Evolutionary conservation across 2,329 filamentous ascomycete species (phyloP).

Genomic region (Peltaster fructicola): DNA sequence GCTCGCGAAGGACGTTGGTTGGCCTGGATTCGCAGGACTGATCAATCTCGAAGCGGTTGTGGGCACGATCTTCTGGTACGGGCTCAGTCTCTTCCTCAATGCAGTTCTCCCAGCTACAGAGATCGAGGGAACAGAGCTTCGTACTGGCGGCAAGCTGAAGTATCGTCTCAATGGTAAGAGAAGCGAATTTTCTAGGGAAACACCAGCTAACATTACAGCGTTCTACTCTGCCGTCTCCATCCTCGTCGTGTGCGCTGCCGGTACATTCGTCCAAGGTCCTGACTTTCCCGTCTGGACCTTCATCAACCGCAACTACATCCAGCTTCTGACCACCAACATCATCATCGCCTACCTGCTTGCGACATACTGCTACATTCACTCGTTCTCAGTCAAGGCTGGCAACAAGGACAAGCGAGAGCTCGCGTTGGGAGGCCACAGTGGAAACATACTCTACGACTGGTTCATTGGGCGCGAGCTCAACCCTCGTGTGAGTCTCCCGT

Average conservation of each 20-base stretch:
- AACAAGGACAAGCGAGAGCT: constrained; percentile 60
- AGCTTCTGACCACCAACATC: constrained; percentile 69
- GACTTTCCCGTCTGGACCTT: constrained; percentile 83
- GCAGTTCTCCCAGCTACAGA: constrained; percentile 58
- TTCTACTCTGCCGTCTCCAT: constrained; percentile 29
- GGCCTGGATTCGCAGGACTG: constrained; percentile 59
- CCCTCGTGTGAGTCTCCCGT: constrained; percentile 59
- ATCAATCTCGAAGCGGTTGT: constrained; percentile 50
- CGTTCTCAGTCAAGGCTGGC: constrained; percentile 63
- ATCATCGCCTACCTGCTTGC: constrained; percentile 57
- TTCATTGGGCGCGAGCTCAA: constrained; percentile 94
- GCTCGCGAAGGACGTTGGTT: constrained; percentile 66
- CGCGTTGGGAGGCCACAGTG: constrained; percentile 62
- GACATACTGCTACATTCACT: constrained; percentile 62
- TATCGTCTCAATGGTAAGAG: constrained; percentile 51
- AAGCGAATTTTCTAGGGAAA: too few species aligned
- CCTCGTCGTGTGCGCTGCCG: constrained; percentile 51
- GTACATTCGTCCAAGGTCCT: constrained; percentile 59
- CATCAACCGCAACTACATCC: constrained; percentile 78
- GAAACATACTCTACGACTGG: constrained; percentile 85
- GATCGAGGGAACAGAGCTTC: constrained; percentile 51
- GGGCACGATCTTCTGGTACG: constrained; percentile 63
- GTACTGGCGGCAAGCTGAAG: constrained; percentile 54
- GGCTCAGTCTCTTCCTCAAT: constrained; percentile 57
- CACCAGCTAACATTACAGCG: constrained; percentile 4